phyloP scores from a whole-genome alignment of 1,139 yeast species.

The Candida sp. region DNA sequence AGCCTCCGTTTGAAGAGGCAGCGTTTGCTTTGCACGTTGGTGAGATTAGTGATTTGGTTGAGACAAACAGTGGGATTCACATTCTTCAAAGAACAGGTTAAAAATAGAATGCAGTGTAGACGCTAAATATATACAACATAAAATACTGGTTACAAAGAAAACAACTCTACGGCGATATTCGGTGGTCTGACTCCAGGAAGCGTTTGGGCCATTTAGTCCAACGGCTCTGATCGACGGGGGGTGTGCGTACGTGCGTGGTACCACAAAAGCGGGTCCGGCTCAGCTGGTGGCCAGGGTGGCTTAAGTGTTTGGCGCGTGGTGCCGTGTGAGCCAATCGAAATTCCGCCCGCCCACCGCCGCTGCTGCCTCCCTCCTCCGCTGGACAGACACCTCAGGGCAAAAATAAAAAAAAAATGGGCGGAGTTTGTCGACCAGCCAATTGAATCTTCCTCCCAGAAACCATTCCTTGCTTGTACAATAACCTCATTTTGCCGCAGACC shows the following conservation, averaged over 20 bases:
- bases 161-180: neutral
- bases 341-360: neutral
- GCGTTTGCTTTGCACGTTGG: slow-evolving; percentile 84
- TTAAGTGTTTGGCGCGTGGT: neutral
- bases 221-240: neutral
- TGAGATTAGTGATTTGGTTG: slow-evolving; percentile 82
- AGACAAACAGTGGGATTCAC: slow-evolving; percentile 92
- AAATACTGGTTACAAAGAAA: neutral
- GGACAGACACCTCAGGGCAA: no score
- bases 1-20: slow-evolving; percentile 89
- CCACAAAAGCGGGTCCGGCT: neutral
- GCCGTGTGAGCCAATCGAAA: neutral
- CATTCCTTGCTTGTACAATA: no score
- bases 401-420: no score
- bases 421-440: no score
- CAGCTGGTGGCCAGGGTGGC: no score
- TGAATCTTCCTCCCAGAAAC: no score
- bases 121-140: neutral
- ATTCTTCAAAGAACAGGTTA: slow-evolving; percentile 79
- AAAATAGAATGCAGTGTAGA: neutral
- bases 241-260: no score
- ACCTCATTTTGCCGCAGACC: neutral
- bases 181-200: neutral
- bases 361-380: neutral
- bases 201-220: neutral